A percentile compares a stretch with the other conserved stretches of the same genome.
Conservation (phyloP, 2,329 filamentous ascomycete genomes). For the Uncinocarpus reesii region DNA sequence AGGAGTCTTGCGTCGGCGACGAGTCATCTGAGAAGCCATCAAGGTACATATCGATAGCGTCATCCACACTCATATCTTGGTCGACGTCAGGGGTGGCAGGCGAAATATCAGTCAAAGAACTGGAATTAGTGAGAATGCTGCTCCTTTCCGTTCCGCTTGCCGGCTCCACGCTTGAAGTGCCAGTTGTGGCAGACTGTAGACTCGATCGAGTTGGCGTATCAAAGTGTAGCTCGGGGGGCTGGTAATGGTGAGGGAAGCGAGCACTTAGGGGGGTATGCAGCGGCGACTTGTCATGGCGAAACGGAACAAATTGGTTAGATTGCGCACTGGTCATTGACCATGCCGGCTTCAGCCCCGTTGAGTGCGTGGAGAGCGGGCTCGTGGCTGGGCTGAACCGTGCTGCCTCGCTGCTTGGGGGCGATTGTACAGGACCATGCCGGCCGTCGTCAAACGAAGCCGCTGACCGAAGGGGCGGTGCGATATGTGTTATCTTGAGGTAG, state of each 20-base stretch:
- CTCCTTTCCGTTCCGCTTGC: slow-evolving; percentile 65
- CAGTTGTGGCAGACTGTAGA: slow-evolving; percentile 51
- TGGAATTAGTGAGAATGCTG: slow-evolving; percentile 69
- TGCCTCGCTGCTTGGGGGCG: not conserved
- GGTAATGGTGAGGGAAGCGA: slow-evolving; percentile 23
- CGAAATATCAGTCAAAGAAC: slow-evolving; percentile 55
- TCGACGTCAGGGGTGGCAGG: slow-evolving; percentile 52
- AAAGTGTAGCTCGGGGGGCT: slow-evolving; percentile 24
- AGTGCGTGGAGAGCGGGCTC: not conserved
- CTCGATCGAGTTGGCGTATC: slow-evolving; percentile 43
- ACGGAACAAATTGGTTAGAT: slow-evolving; percentile 18
- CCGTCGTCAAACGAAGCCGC: not conserved
- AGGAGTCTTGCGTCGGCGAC: slow-evolving; percentile 6
- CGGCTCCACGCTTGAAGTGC: slow-evolving; percentile 46
- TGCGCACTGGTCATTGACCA: slow-evolving; percentile 30
- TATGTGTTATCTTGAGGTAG: not conserved
- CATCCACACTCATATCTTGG: slow-evolving; percentile 48
- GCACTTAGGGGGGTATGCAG: slow-evolving; percentile 18
- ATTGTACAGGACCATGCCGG: not conserved
- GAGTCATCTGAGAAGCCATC: slow-evolving; percentile 42
- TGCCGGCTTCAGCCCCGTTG: slow-evolving; percentile 18
- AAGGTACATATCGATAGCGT: slow-evolving; percentile 52
- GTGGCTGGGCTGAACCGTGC: not conserved
- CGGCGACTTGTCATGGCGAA: slow-evolving; percentile 13
- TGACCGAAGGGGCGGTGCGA: slow-evolving; percentile 2